Percentiles rank a stretch among this genome's conserved stretches.
phyloP scores from a whole-genome alignment of 140 eudicot species.

The Cichorium intybus region DNA sequence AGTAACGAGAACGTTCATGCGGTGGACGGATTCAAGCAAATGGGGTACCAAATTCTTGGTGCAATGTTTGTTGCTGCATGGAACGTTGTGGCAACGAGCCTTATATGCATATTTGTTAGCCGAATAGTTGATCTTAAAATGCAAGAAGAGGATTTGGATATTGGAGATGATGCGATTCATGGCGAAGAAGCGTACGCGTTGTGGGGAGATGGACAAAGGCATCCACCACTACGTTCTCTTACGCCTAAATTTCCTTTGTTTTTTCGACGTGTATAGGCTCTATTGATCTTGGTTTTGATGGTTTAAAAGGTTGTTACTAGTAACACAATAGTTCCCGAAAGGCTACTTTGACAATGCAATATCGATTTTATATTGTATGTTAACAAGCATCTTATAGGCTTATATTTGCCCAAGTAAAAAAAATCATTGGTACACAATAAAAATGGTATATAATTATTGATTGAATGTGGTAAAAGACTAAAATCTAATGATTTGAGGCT shows the following conservation, averaged over 20 bases:
- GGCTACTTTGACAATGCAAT: background rate
- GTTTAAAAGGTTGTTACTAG: background rate
- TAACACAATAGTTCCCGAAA: background rate
- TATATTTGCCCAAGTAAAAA: too few species aligned
- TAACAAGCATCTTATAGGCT: background rate
- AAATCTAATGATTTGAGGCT: too few species aligned
- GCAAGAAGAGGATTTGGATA: constrained; percentile 60
- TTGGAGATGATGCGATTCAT: constrained; percentile 81
- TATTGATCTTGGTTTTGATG: background rate
- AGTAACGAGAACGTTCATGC: background rate
- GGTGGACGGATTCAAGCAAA: constrained; percentile 36
- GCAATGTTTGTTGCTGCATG: constrained; percentile 57
- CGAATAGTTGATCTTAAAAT: constrained; percentile 47
- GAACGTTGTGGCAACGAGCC: constrained; percentile 60
- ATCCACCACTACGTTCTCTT: constrained; percentile 45
- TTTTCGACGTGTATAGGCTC: constrained; percentile 29
- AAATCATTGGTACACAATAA: too few species aligned
- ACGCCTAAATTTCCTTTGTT: constrained; percentile 49
- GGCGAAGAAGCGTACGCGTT: constrained; percentile 85
- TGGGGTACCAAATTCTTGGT: constrained; percentile 50
- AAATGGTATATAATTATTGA: too few species aligned
- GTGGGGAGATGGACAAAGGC: constrained; percentile 79
- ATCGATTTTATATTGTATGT: background rate
- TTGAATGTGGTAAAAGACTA: too few species aligned
- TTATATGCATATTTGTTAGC: constrained; percentile 49